Conservation (phyloP, 805 yeast species). For the Barnettozyma pratensis region DNA sequence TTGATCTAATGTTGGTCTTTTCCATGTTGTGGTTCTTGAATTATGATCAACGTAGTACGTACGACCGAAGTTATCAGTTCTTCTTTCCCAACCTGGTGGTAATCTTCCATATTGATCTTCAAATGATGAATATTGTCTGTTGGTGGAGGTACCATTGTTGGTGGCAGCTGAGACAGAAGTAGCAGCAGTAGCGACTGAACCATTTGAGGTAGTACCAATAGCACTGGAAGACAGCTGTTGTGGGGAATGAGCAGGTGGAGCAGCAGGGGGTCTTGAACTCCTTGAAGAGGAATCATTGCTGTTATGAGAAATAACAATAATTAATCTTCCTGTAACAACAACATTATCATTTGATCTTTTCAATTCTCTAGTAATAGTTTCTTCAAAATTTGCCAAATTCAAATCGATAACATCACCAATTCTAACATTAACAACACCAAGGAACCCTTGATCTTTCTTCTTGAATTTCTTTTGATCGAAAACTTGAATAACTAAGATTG, state of each 20-base stretch:
- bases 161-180: conserved; percentile 10
- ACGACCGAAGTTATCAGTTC: conserved; percentile 96
- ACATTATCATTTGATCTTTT: conserved; percentile 88
- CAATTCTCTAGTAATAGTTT: conserved; percentile 88
- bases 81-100: conserved; percentile 98
- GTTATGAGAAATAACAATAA: conserved; percentile 62
- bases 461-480: conserved; percentile 97
- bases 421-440: conserved; percentile 91
- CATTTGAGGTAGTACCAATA: conserved; percentile 9
- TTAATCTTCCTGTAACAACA: conserved; percentile 89
- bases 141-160: conserved; percentile 7
- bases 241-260: not conserved
- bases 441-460: conserved; percentile 96
- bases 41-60: conserved; percentile 98
- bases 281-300: conserved; percentile 17
- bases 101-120: conserved; percentile 96
- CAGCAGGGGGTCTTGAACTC: conserved; percentile 20
- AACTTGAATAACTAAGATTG: conserved; percentile 86
- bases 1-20: conserved; percentile 83
- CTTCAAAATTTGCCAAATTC: conserved; percentile 45
- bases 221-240: not conserved
- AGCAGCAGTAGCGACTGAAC: conserved; percentile 3
- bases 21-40: conserved; percentile 98
- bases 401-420: conserved; percentile 85
- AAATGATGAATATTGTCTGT: conserved; percentile 81